Evolutionary conservation across 768 basidiomycete genomes (phyloP).

Genomic region (Phylloporus arenicola): DNA sequence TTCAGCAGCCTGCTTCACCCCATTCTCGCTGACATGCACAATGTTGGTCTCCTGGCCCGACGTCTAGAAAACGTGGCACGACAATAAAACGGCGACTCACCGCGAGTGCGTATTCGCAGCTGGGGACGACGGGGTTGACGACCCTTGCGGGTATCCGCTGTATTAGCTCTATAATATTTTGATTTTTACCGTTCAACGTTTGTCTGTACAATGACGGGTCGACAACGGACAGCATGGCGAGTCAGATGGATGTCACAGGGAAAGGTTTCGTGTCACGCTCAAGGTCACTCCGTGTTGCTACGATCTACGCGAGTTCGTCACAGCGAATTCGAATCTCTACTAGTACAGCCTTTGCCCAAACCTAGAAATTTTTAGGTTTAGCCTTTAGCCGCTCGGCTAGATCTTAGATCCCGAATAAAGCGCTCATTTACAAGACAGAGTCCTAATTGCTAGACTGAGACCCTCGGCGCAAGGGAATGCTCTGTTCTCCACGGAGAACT

Average conservation of each 20-base stretch:
- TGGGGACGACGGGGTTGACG: slow-evolving; percentile 56
- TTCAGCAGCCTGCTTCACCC: slow-evolving; percentile 61
- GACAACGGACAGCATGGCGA: slow-evolving; percentile 17
- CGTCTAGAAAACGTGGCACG: neutral
- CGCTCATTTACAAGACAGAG: slow-evolving; percentile 3
- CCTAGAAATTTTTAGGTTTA: slow-evolving; percentile 13
- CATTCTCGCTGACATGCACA: slow-evolving; percentile 53
- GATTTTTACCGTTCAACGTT: neutral
- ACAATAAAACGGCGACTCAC: slow-evolving; percentile 31
- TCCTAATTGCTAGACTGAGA: slow-evolving; percentile 22
- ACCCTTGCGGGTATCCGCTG: slow-evolving; percentile 3
- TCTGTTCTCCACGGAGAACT: slow-evolving; percentile 47
- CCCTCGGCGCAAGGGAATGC: slow-evolving; percentile 27
- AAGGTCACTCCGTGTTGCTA: neutral
- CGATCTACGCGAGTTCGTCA: neutral
- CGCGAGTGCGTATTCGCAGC: slow-evolving; percentile 52
- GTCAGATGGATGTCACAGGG: neutral
- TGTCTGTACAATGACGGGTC: neutral
- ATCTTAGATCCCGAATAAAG: slow-evolving; percentile 18
- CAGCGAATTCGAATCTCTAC: neutral
- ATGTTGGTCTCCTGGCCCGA: slow-evolving; percentile 49
- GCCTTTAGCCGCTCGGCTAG: slow-evolving; percentile 9
- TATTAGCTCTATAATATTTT: neutral
- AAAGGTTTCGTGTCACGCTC: neutral
- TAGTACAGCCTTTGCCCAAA: neutral